These are phyloP conservation scores for Chrysanthemum seticuspe DNA, from an alignment of 129 eudicot genomes.

Conservation along the genomic window DNA sequence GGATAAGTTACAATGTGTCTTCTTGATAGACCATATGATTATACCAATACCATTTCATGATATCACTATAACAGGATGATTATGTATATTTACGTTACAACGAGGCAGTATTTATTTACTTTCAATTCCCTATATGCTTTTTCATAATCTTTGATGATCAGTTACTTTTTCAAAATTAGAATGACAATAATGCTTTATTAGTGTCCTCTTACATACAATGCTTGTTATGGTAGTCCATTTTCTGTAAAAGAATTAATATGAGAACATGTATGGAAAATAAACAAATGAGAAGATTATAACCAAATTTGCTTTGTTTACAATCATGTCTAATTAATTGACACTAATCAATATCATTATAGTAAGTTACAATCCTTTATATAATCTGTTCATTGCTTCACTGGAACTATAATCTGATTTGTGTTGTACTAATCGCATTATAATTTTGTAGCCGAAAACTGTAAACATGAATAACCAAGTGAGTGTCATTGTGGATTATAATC, in stretches of 20 bases:
- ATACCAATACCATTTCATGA: too few species aligned
- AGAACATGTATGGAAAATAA: conserved; percentile 16
- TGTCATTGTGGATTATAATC: background rate
- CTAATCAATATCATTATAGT: background rate
- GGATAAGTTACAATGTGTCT: too few species aligned
- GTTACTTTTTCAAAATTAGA: conserved; percentile 1
- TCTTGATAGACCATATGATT: too few species aligned
- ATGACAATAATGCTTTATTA: background rate
- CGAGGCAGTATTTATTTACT: background rate
- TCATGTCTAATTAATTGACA: conserved; percentile 22
- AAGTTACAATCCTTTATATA: conserved; percentile 24
- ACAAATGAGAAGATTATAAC: conserved; percentile 28
- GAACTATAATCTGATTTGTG: background rate
- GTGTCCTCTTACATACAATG: background rate
- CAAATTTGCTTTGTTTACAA: conserved; percentile 23
- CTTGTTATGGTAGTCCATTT: background rate
- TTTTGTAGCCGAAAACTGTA: conserved; percentile 16
- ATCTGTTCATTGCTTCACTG: background rate
- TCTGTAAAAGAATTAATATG: background rate
- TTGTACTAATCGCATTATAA: conserved; percentile 12
- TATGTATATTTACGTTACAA: too few species aligned
- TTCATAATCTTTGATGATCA: background rate
- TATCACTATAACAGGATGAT: too few species aligned
- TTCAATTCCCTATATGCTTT: background rate
- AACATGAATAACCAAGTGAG: conserved; percentile 34